Evolutionary conservation across 208 protist genomes (phyloP).

Genomic region (Leishmania lainsoni): DNA sequence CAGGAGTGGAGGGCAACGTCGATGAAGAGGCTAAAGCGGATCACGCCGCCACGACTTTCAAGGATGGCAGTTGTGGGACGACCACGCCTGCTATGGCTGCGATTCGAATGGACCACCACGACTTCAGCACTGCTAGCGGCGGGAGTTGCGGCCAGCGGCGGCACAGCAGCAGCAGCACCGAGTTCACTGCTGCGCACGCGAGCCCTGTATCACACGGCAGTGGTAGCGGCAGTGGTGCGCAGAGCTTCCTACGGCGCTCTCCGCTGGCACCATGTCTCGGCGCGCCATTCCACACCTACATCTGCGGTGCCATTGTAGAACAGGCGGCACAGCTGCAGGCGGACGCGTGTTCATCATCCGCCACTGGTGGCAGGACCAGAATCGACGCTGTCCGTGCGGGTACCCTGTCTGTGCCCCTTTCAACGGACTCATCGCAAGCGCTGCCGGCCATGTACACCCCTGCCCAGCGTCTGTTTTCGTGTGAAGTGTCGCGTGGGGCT

Average conservation of each 20-base stretch:
- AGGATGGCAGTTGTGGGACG: background rate
- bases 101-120: background rate
- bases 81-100: background rate
- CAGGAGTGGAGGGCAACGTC: background rate
- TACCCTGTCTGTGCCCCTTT: slow-evolving; percentile 9
- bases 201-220: slow-evolving; percentile 7
- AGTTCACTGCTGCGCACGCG: slow-evolving; percentile 1
- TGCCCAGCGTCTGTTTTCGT: slow-evolving; percentile 21
- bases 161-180: slow-evolving; percentile 9
- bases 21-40: background rate
- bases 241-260: slow-evolving; percentile 31
- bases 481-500: slow-evolving; percentile 4
- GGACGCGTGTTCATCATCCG: slow-evolving; percentile 5
- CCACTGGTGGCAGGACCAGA: background rate
- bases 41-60: background rate
- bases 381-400: background rate
- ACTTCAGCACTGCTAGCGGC: too few relatives aligned
- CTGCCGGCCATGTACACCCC: slow-evolving; percentile 23
- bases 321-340: slow-evolving; percentile 31
- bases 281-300: slow-evolving; percentile 26
- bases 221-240: background rate
- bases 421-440: slow-evolving; percentile 9
- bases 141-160: slow-evolving; percentile 7
- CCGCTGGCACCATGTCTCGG: slow-evolving; percentile 23
- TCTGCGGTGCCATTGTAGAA: slow-evolving; percentile 31